Base-by-base conservation (phyloP, 495 filamentous ascomycete species). In the Trichoderma asperelloides region DNA sequence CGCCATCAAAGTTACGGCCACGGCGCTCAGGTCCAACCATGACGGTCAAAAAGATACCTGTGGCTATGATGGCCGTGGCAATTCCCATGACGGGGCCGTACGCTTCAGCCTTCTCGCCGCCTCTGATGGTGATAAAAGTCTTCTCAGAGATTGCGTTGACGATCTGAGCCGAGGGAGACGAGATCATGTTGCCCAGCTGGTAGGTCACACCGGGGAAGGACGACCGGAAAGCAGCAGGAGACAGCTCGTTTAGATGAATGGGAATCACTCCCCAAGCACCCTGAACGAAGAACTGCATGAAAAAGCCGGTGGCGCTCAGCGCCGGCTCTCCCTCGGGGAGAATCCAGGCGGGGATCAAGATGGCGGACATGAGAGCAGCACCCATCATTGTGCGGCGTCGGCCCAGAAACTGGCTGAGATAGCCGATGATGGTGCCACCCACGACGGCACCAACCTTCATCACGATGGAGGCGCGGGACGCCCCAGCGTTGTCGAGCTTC, bases 221-320 rank as follows among this genome's bases (percentile, higher is more conserved):
- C 3, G 89, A 89, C n/a, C 89, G 84, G 79, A 89, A 91, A 1
- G 88, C 87, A 0, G 86, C 84, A 7, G 89, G 90, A 0, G 89
- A 86, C 0, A 92, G 82, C 77, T 93, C 90, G 74, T 90, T 90
- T 63, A 93, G 81, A 70, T 91, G 90, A 70, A 92, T 89, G 11
- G 90, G 90, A 37, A 92, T 86, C 7, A 92, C 86, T 47, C 90
- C 89, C 87, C 87, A 93, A 0, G 88, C 87, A 9, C 90, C 90
- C 71, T 92, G 88, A 30, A 91, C 82, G 72, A 89, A 91, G 75
- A 91, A 91, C 71, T 93, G 90, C 67, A 91, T 84, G 73, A 89
- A 85, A 79, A 93, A 93, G 25, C 86, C 89, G 1, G 83, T 81
- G 5, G 79, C 88, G 0, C 87, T 88, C 21, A 93, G 81, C 5